Conservation (phyloP, 345 rosid species). For the Populus deltoides region DNA sequence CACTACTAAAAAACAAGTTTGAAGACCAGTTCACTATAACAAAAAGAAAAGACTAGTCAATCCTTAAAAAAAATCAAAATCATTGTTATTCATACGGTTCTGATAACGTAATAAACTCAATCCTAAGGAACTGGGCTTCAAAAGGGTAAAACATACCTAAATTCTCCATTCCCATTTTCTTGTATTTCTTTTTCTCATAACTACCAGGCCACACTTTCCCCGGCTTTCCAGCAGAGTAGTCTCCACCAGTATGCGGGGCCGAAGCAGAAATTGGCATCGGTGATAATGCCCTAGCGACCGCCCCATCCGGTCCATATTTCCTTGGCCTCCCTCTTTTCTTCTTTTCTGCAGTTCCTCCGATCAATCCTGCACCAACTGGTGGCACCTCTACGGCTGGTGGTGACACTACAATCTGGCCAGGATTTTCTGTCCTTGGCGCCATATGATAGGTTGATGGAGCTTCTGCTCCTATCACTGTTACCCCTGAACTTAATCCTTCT, state of each 20-base stretch:
- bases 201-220: slow-evolving; percentile 48
- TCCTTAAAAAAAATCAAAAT: slow-evolving; percentile 4
- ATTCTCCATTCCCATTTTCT: slow-evolving; percentile 45
- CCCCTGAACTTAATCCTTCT: slow-evolving; percentile 56
- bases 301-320: slow-evolving; percentile 73
- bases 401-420: slow-evolving; percentile 42
- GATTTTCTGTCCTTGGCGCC: slow-evolving; percentile 55
- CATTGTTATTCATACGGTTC: not conserved
- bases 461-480: slow-evolving; percentile 74
- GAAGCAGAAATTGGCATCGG: slow-evolving; percentile 59
- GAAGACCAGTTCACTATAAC: slow-evolving; percentile 6
- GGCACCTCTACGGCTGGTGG: slow-evolving; percentile 36
- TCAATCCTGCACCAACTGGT: slow-evolving; percentile 38
- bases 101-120: not conserved
- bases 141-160: slow-evolving; percentile 38
- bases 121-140: not conserved
- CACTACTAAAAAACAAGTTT: not conserved
- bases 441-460: slow-evolving; percentile 69
- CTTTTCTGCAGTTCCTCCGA: slow-evolving; percentile 44
- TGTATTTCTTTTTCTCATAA: slow-evolving; percentile 44
- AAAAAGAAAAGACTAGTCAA: slow-evolving; percentile 6
- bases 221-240: slow-evolving; percentile 42
- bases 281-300: slow-evolving; percentile 41
- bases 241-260: slow-evolving; percentile 35
- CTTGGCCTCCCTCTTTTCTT: slow-evolving; percentile 88